Percentiles rank a stretch among this genome's conserved stretches.
These are phyloP conservation scores for Geotrichum candidum DNA, from an alignment of 1,139 yeast genomes.

Conservation along the genomic window DNA sequence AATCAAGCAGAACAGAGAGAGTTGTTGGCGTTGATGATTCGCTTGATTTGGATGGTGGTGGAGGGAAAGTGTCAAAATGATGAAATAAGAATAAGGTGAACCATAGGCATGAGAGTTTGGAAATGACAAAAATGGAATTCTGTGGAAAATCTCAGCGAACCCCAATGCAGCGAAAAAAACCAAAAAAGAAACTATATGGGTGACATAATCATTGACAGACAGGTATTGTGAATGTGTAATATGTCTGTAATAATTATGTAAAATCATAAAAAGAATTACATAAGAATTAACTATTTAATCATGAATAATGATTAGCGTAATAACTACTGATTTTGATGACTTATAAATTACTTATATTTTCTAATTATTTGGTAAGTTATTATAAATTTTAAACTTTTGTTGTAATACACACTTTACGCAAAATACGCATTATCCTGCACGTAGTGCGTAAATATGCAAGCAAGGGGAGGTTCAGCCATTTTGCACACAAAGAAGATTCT, in stretches of 20 bases:
- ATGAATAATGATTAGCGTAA: not conserved
- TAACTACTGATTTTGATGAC: no score
- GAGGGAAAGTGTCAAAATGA: not conserved
- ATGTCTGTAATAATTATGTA: no score
- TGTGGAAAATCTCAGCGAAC: not conserved
- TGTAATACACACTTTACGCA: not conserved
- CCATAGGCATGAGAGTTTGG: not conserved
- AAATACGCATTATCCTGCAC: not conserved
- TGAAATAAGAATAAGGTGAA: not conserved
- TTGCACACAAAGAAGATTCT: not conserved
- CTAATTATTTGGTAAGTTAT: no score
- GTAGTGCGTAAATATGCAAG: not conserved
- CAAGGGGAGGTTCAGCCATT: not conserved
- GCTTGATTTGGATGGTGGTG: constrained; percentile 1
- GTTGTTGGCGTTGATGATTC: not conserved
- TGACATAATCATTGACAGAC: not conserved
- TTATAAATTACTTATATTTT: no score
- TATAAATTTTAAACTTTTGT: no score
- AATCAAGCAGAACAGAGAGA: not conserved
- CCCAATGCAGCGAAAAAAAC: not conserved
- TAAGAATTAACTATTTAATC: no score
- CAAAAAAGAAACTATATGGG: not conserved
- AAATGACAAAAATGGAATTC: not conserved
- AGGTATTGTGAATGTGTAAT: no score
- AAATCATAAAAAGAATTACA: not conserved